Base-by-base conservation (phyloP, 202 grass and related monocot genomes). In the Hordeum pubiflorum region DNA sequence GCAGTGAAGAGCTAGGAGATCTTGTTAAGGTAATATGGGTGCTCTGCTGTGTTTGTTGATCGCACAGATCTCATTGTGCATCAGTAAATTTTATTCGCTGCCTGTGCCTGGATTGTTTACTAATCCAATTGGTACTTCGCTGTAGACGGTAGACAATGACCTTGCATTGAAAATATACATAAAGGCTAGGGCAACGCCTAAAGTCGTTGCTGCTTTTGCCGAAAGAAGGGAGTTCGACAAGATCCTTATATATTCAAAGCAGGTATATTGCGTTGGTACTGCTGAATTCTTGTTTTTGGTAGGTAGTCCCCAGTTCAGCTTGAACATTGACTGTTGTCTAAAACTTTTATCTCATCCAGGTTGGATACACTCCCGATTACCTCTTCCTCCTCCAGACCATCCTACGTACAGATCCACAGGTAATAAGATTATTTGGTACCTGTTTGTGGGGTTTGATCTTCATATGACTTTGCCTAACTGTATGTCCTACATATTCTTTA, bases 131-230 rank as follows among this genome's bases (percentile, higher is more conserved):
- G 33, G 24, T 13, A 29, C 34, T 41, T 52, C 64, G 32, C 26
- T 89, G 72, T 84, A 97, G 94, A 97, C 94, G 18, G 91, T 97
- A 78, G 94, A 97, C 82, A 97, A 92, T 84, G 94, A 97, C 82
- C 87, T 97, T 81, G 94, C 94, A 58, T 74, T 97, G 36, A 97
- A 97, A 79, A 97, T 97, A 77, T 97, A 91, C 75, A 97, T 97
- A 80, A 97, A 97, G 87, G 94, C 94, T 75, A 97, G 91, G 83
- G 91, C 84, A 77, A 97, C 94, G 12, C 94, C 94, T 85, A 97
- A 97, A 94, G 94, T 97, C 67, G 94, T 97, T 85, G 94, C 94
- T 78, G 91, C 91, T 86, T 97, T 97, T 94, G 94, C 94, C 80
- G 94, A 97, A 84, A 88, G 94, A 75, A 94, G 94, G 87, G 94